Percentiles rank a stretch among this genome's conserved stretches.
These are phyloP conservation scores for Metschnikowia orientalis DNA, from an alignment of 805 yeast genomes.

Conservation along the genomic window DNA sequence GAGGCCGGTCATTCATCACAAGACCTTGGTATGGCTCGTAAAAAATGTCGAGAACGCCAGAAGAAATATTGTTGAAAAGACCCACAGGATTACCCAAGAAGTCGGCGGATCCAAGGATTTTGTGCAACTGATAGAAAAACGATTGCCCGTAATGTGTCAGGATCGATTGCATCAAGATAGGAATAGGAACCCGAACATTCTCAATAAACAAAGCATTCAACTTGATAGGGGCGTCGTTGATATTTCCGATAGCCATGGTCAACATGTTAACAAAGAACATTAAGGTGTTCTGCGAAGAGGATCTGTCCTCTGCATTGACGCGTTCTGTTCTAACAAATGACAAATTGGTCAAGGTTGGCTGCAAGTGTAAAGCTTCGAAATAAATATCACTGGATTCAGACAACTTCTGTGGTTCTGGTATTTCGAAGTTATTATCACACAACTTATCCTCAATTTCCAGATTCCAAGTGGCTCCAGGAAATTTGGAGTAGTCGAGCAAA, in stretches of 20 bases:
- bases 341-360: conserved; percentile 82
- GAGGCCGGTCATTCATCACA: conserved; percentile 90
- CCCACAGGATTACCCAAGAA: conserved; percentile 97
- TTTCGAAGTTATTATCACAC: conserved; percentile 56
- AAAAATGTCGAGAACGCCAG: conserved; percentile 94
- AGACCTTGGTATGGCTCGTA: conserved; percentile 97
- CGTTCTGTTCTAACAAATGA: conserved; percentile 90
- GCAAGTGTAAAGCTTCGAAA: conserved; percentile 88
- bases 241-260: conserved; percentile 96
- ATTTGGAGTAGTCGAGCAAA: conserved; percentile 68
- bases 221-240: conserved; percentile 93
- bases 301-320: conserved; percentile 59
- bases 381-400: conserved; percentile 69
- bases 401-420: conserved; percentile 66
- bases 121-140: conserved; percentile 85
- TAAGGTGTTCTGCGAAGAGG: conserved; percentile 59
- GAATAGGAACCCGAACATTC: conserved; percentile 82
- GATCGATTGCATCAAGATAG: conserved; percentile 63
- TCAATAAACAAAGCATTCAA: conserved; percentile 84
- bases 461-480: conserved; percentile 82
- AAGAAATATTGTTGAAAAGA: conserved; percentile 82
- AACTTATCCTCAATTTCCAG: conserved; percentile 40
- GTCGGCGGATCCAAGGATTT: conserved; percentile 93
- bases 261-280: conserved; percentile 77
- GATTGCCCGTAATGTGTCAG: conserved; percentile 89